Evolutionary conservation across 1,139 yeast genomes (phyloP), one percentile per base, ranked within the genome.

Genomic region (Meyerozyma elateridarum): DNA sequence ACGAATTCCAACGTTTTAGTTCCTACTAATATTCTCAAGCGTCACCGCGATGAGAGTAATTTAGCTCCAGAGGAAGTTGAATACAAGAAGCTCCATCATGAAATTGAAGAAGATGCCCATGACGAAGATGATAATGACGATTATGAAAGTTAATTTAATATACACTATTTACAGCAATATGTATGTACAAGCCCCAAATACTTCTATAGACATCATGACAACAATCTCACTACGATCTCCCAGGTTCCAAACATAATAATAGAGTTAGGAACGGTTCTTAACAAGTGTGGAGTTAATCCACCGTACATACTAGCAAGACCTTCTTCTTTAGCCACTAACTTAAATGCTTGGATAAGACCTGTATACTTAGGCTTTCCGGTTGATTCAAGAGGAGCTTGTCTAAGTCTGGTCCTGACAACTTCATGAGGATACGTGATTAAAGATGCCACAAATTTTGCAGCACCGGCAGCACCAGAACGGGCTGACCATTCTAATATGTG

Each of bases 191-290:
- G 24, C 7, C 20, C 32, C 21, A 22, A 19, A 15, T 24, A 22
- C 28, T 14, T 16, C 20, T 22, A 17, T 13, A 24, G 9, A 22
- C 16, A 15, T 34, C 29, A 54, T 13, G 87, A 77, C 32, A 83
- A 63, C 26, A 82, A 52, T 40, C 83, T 73, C 27, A 91, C 88
- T 31, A 93, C 85, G 29, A 93, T 60, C 52, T 93, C 99, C 97
- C 98, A 93, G 2, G 98, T 89, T 22, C 99, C 98, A 67, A 93
- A 93, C 97, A 93, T 91, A 44, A 93, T 89, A 53, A 93, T 88
- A 47, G 96, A 85, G 58, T 91, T 93, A 2, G 99, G 99, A 30
- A 93, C 98, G 0, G 98, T 93, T 59, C 98, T 76, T 61, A 93
- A 73, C 48, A 93, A 67, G 60, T 93, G 99, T 3, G 98, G 97